Base-by-base conservation (phyloP, 2,329 filamentous ascomycete genomes). In the Stachybotrys echinatus region DNA sequence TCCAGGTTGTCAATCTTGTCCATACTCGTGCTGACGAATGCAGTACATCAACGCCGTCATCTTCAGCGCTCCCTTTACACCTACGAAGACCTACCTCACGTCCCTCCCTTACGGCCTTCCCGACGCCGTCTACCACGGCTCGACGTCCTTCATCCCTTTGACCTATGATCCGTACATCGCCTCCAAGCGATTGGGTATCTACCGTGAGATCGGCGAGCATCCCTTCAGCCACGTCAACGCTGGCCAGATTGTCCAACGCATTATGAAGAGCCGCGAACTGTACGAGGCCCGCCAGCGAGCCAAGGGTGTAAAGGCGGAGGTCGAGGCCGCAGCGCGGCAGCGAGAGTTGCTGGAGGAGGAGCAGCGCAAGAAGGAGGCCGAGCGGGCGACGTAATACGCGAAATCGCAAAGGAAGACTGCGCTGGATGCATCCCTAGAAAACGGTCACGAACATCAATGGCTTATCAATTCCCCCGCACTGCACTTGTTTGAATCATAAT, bases 211-310 rank as follows among this genome's bases (percentile, higher is more conserved):
- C 40, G 80, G 81, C 12, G 69, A 75, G 47, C 94, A 99, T 70
- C 76, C 82, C 19, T 99, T 92, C 65, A 80, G 88, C 55, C 79
- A 91, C 53, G 91, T 97, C 55, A 96, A 97, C 67, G 91, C 92
- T 1, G 91, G 85, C 3, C 87, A 94, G 59, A 97, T 99, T 59
- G 92, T 99, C 45, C 82, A 87, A 58, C 78, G 94, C 27, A 99
- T 99, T 64, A 77, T 97, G 76, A 88, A 85, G 68, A 92, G 89
- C 61, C 79, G 92, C 31, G 86, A 87, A 52, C 80, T 89, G 64
- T 99, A 96, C 67, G 92, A 97, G 72, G 94, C 90, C 61, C 78
- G 94, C 52, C 94, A 99, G 74, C 79, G 88, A 48, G 84, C 87
- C 58, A 99, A 99, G 74, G 88, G 92, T 12, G 81, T 90, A 57